Percentiles rank a stretch among this genome's conserved stretches.
Evolutionary conservation across 495 filamentous ascomycete genomes (phyloP).

Genomic region (Letharia columbiana): DNA sequence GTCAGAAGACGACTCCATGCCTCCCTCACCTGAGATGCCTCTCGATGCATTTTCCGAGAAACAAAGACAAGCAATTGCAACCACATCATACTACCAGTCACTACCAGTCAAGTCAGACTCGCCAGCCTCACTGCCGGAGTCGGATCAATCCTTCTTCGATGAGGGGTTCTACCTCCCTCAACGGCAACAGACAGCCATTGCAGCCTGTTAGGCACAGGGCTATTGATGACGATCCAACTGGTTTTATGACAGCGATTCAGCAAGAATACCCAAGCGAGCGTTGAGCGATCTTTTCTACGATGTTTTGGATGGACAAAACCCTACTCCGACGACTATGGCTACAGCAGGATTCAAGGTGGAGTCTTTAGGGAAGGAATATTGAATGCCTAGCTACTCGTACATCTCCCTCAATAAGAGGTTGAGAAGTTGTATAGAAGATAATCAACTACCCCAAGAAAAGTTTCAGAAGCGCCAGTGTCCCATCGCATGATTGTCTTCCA

Average conservation of each 20-base stretch:
- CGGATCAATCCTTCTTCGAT: constrained; percentile 47
- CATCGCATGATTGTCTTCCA: no score
- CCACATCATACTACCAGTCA: constrained; percentile 38
- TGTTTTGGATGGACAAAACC: constrained; percentile 4
- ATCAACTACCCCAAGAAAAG: not conserved
- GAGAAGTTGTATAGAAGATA: not conserved
- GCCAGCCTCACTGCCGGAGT: constrained; percentile 23
- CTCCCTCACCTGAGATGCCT: constrained; percentile 65
- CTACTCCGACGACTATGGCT: constrained; percentile 12
- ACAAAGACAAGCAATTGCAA: constrained; percentile 46
- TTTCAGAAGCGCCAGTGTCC: not conserved
- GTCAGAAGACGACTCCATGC: constrained; percentile 68
- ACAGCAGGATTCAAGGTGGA: not conserved
- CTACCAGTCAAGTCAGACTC: constrained; percentile 33
- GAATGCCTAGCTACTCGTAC: not conserved
- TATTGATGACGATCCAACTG: constrained; percentile 29
- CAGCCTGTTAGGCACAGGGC: constrained; percentile 35
- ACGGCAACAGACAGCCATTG: constrained; percentile 37
- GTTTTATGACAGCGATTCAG: constrained; percentile 40
- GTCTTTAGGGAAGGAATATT: not conserved
- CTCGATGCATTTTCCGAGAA: constrained; percentile 66
- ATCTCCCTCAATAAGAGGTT: not conserved
- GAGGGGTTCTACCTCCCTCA: constrained; percentile 53
- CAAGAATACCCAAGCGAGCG: constrained; percentile 32
- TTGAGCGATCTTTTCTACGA: constrained; percentile 16